Conservation (phyloP, 2,329 filamentous ascomycete species). For the Podosphaera fusca region DNA sequence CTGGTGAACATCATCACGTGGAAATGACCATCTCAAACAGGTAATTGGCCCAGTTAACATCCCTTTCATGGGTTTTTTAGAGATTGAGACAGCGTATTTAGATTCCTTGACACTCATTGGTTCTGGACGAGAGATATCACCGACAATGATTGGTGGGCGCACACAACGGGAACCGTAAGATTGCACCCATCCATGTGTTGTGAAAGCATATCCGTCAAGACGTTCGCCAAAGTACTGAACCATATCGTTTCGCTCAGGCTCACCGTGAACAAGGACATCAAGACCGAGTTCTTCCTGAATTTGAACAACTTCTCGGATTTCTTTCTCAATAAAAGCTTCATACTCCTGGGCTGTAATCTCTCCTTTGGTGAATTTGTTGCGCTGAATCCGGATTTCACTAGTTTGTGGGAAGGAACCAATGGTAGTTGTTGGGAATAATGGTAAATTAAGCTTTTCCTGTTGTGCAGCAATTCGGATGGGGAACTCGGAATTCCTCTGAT, state of each 20-base stretch:
- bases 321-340: slow-evolving; percentile 98
- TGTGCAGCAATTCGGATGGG: slow-evolving; percentile 64
- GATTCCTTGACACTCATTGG: slow-evolving; percentile 99
- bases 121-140: slow-evolving; percentile 88
- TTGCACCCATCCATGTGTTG: slow-evolving; percentile 97
- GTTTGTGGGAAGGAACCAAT: slow-evolving; percentile 99
- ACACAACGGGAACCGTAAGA: slow-evolving; percentile 96
- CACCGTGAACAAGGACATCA: slow-evolving; percentile 92
- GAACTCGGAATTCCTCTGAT: slow-evolving; percentile 87
- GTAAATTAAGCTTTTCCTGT: slow-evolving; percentile 79
- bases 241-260: slow-evolving; percentile 99
- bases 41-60: slow-evolving; percentile 99
- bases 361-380: slow-evolving; percentile 97
- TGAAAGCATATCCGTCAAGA: slow-evolving; percentile 92
- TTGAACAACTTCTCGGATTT: slow-evolving; percentile 86
- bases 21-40: slow-evolving; percentile 98
- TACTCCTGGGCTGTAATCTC: slow-evolving; percentile 85
- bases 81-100: slow-evolving; percentile 90
- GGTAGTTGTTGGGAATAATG: slow-evolving; percentile 95
- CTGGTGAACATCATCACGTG: slow-evolving; percentile 98
- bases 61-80: slow-evolving; percentile 99
- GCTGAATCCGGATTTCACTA: slow-evolving; percentile 88
- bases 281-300: slow-evolving; percentile 96
- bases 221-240: slow-evolving; percentile 99
- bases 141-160: slow-evolving; percentile 91